Evolutionary conservation across 2,329 filamentous ascomycete species (phyloP), one percentile per base, ranked within the genome.

Genomic region (Colletotrichum brevisporum): DNA sequence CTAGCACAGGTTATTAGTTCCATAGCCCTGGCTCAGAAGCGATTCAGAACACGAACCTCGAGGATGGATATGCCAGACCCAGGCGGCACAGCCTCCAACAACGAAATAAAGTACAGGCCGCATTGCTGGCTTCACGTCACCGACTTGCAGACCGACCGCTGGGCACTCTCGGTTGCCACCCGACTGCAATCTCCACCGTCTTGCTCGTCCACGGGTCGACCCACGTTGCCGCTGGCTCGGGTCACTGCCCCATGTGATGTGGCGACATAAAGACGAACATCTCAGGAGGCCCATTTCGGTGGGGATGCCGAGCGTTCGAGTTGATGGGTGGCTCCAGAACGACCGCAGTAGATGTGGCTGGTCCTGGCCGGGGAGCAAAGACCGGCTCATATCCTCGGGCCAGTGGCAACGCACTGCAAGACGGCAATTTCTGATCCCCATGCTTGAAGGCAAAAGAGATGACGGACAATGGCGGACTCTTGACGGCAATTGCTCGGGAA

Each of bases 171-270:
- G 13, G 31, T 31, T 51, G 58, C 58, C 24, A 39, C 21, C 18
- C 39, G 36, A 27, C 39, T 26, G 18, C 47, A 43, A 43, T 48
- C 58, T 57, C 52, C 65, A 27, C 18, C 47, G 27, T 27, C 12
- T 47, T 10, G 18, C 24, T 21, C 27, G 39, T 51, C 60, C 24
- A 18, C 16, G 52, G 52, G 24, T 52, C 43, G 65, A 53, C 65
- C 65, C 65, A 68, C 54, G 60, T 24, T 64, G 60, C 53, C 53
- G n/a, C 50, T 45, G 60, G 3, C 26, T 57, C 53, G 64, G 59
- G 52, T 57, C 45, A 16, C 31, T 13, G 27, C 31, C 64, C 64
- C 59, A 47, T 63, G 15, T 43, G 13, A 47, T 26, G 65, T 53
- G 13, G 10, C 36, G 16, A 21, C 27, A 51, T 12, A 24, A 36